A percentile compares a stretch with the other conserved stretches of the same genome.
Conservation (phyloP, 345 rosid genomes). For the Clausena lansium region DNA sequence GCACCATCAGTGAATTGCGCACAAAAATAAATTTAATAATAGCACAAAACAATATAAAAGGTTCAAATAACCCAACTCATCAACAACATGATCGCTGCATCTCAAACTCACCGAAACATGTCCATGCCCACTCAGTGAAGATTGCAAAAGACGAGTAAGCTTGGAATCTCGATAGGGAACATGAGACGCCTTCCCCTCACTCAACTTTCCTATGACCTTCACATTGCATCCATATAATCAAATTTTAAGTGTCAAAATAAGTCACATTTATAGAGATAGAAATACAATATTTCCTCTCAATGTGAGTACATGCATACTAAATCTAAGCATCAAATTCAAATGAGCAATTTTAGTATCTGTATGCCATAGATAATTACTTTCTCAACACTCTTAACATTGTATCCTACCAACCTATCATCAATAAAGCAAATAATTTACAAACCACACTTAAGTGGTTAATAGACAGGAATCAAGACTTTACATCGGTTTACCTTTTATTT, state of each 20-base stretch:
- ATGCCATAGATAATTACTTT: background rate
- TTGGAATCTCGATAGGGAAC: conserved; percentile 99
- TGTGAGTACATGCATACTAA: background rate
- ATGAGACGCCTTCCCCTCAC: conserved; percentile 99
- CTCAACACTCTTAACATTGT: background rate
- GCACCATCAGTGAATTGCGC: background rate
- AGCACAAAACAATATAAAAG: background rate
- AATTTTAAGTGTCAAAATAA: conserved; percentile 12
- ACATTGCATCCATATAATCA: conserved; percentile 27
- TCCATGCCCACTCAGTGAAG: conserved; percentile 95
- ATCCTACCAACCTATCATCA: background rate
- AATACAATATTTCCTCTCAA: background rate
- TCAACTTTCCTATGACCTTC: conserved; percentile 96
- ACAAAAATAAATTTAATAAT: background rate
- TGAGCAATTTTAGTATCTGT: conserved; percentile 1
- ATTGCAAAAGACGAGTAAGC: conserved; percentile 97
- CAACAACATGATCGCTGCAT: conserved; percentile 1
- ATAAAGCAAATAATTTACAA: background rate
- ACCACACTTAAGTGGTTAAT: background rate
- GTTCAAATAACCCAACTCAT: background rate
- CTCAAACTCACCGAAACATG: conserved; percentile 89
- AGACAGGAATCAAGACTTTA: background rate
- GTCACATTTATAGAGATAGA: background rate
- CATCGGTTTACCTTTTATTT: background rate
- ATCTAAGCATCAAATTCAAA: background rate